A percentile compares a stretch with the other conserved stretches of the same genome.
phyloP scores from a whole-genome alignment of 345 rosid species.

The Melaleuca quinquenervia region DNA sequence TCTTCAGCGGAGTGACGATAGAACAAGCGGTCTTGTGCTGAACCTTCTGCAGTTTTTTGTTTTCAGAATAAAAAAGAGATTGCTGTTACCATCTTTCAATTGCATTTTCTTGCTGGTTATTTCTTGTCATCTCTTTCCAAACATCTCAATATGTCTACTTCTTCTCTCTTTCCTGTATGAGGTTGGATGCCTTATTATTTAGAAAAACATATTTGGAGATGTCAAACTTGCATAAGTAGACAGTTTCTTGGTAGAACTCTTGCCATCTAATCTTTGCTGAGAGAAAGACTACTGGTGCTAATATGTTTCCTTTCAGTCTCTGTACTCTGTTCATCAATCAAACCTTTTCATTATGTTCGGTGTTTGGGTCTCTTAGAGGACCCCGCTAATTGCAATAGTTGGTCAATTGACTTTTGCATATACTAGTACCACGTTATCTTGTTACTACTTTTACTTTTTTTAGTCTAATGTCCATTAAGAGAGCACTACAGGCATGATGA shows the following conservation, averaged over 20 bases:
- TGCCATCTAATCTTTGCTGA: neutral
- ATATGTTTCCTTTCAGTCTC: neutral
- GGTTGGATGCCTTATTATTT: neutral
- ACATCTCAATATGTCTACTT: neutral
- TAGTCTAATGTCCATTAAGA: neutral
- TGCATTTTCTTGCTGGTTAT: neutral
- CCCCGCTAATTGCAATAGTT: neutral
- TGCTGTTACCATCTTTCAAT: neutral
- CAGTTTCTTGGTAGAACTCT: neutral
- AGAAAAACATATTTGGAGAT: neutral
- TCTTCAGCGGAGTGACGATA: neutral
- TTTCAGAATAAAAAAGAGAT: neutral
- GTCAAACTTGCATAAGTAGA: neutral
- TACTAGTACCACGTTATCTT: neutral
- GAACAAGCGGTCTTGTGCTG: neutral
- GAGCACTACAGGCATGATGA: neutral
- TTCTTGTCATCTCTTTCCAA: neutral
- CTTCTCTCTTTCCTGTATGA: neutral
- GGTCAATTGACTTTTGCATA: neutral
- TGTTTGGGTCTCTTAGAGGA: neutral
- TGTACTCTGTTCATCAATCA: neutral
- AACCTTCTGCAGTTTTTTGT: neutral
- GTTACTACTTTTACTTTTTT: neutral
- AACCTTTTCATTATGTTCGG: neutral
- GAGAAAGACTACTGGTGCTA: neutral